These are phyloP conservation scores for Beauveria brongniartii DNA, from an alignment of 2,329 filamentous ascomycete species.

Conservation along the genomic window DNA sequence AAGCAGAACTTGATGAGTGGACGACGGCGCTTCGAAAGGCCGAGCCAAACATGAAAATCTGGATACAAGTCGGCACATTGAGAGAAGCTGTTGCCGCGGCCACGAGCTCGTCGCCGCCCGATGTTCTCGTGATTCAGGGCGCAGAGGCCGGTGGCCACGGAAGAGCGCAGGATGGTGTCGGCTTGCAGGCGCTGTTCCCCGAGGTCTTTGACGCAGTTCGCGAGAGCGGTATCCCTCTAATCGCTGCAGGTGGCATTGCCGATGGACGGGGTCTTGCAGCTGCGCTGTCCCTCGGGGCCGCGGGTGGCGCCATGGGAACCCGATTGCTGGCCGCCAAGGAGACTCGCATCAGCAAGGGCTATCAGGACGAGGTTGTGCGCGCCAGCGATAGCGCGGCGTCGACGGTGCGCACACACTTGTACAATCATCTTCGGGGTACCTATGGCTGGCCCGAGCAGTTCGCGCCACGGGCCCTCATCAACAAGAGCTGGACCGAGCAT, in stretches of 20 bases:
- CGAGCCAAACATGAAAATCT: slow-evolving; percentile 36
- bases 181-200: slow-evolving; percentile 40
- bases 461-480: slow-evolving; percentile 31
- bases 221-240: slow-evolving; percentile 29
- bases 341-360: slow-evolving; percentile 30
- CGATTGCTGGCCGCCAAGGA: slow-evolving; percentile 47
- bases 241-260: slow-evolving; percentile 45
- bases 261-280: slow-evolving; percentile 44
- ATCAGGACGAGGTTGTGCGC: slow-evolving; percentile 33
- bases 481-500: slow-evolving; percentile 29
- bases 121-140: slow-evolving; percentile 45
- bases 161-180: slow-evolving; percentile 32
- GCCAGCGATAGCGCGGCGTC: slow-evolving; percentile 30
- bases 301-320: slow-evolving; percentile 54
- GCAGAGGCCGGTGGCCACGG: slow-evolving; percentile 47
- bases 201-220: slow-evolving; percentile 37
- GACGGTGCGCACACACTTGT: slow-evolving; percentile 35
- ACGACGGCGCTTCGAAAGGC: slow-evolving; percentile 31
- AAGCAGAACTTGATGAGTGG: slow-evolving; percentile 35
- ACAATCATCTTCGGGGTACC: slow-evolving; percentile 36
- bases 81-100: slow-evolving; percentile 36
- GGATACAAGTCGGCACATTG: slow-evolving; percentile 45
- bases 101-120: slow-evolving; percentile 27
- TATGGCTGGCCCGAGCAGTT: slow-evolving; percentile 34
- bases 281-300: slow-evolving; percentile 41